These are phyloP conservation scores for Epicoccum nigrum DNA, from an alignment of 2,329 filamentous ascomycete genomes.

Conservation along the genomic window DNA sequence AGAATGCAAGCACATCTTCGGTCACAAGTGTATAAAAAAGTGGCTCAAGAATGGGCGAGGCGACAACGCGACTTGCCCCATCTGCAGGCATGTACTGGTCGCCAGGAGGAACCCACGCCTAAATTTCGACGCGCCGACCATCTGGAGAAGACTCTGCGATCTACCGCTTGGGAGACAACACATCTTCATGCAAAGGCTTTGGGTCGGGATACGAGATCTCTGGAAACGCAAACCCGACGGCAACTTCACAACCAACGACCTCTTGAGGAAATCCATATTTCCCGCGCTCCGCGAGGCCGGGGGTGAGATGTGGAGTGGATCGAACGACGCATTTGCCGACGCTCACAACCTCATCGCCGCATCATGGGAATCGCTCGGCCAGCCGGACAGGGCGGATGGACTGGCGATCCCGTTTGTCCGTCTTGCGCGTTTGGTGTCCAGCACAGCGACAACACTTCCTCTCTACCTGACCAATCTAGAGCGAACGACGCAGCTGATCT, in stretches of 20 bases:
- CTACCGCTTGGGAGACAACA: conserved; percentile 27
- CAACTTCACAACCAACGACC: conserved; percentile 26
- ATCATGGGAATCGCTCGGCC: conserved; percentile 36
- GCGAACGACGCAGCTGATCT: conserved; percentile 32
- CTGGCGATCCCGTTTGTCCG: conserved; percentile 39
- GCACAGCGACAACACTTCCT: conserved; percentile 28
- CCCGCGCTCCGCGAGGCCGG: conserved; percentile 27
- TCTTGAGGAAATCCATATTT: conserved; percentile 29
- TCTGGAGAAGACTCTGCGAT: conserved; percentile 38
- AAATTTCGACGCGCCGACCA: conserved; percentile 27
- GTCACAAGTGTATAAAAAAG: conserved; percentile 35
- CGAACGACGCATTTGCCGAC: conserved; percentile 25
- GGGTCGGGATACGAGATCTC: conserved; percentile 26
- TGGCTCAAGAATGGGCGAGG: conserved; percentile 36
- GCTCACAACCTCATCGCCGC: conserved; percentile 32
- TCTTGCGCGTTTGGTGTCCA: conserved; percentile 37
- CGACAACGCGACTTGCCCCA: conserved; percentile 36
- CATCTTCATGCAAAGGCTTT: conserved; percentile 27
- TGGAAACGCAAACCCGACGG: conserved; percentile 26
- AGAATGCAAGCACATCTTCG: conserved; percentile 42
- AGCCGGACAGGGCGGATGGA: conserved; percentile 29
- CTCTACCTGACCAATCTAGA: conserved; percentile 32
- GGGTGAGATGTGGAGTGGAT: neutral
- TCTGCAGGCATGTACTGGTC: conserved; percentile 33
- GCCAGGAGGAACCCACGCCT: conserved; percentile 13